Base-by-base conservation (phyloP, 441 rosid species). In the Aleurites moluccanus region DNA sequence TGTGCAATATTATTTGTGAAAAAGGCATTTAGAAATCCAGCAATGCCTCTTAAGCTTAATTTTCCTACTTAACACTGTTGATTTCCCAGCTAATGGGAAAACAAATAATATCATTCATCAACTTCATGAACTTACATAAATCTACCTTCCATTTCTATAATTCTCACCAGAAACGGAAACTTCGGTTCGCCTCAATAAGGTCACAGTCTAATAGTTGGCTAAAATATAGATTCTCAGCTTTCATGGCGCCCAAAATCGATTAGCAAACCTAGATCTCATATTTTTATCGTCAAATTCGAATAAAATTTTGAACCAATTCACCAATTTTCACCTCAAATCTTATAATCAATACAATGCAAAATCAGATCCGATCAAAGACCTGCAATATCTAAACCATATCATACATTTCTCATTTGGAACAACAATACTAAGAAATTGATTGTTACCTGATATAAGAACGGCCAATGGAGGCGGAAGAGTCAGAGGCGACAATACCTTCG, bases 401-500 rank as follows among this genome's bases (percentile, higher is more conserved):
- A 27, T 25, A 67, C 9, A 33, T 16, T 63, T 63, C 45, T 38
- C 1, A 42, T 10, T 18, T 38, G 6, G 3, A 10, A 49, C 15
- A 71, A 40, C 6, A 21, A 69, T 1, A 69, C 45, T 1, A 28
- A 52, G 66, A 21, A 70, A 77, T 52, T 9, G 47, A 71, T 3
- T 57, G 53, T 11, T 83, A 88, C 94, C 92, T 86, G 81, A 92
- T 89, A 73, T 85, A 88, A 67, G 95, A 91, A 64, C 76, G 76
- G 78, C 79, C 78, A 45, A 60, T 80, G 77, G 55, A 33, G 79
- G 71, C 71, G 55, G 77, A 27, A 52, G 75, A 47, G 62, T 16
- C 27, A 18, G 92, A 70, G 69, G 88, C 81, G 82, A 45, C 75
- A 55, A 93, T 80, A 76, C 99, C 99, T 75, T 95, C 99, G 86